These are phyloP conservation scores for Aspergillus sp. DNA, from an alignment of 2,329 filamentous ascomycete species.

Conservation along the genomic window DNA sequence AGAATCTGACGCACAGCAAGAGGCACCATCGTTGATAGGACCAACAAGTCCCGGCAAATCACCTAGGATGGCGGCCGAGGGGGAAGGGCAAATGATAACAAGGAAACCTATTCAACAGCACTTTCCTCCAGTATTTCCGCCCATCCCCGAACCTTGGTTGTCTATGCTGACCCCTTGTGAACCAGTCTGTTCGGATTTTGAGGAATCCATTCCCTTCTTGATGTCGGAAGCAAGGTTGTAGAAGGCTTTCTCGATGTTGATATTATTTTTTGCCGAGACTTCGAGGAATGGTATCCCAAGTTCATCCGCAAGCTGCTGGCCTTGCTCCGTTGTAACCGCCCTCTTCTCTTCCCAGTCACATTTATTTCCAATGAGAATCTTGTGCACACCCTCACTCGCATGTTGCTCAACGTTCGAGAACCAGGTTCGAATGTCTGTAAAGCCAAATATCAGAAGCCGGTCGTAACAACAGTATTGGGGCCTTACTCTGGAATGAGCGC, in stretches of 20 bases:
- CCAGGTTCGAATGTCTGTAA: constrained; percentile 94
- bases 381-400: constrained; percentile 98
- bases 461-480: not conserved
- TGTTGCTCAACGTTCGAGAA: constrained; percentile 99
- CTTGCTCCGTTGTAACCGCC: constrained; percentile 88
- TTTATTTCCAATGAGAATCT: constrained; percentile 99
- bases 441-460: constrained; percentile 19
- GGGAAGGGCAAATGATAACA: constrained; percentile 21
- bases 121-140: constrained; percentile 64
- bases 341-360: constrained; percentile 99
- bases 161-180: constrained; percentile 70
- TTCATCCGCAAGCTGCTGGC: constrained; percentile 91
- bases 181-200: constrained; percentile 71
- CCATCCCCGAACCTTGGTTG: constrained; percentile 58
- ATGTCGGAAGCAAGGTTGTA: constrained; percentile 94
- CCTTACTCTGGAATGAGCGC: constrained; percentile 90
- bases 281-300: constrained; percentile 98
- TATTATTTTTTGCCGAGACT: constrained; percentile 98
- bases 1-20: not conserved
- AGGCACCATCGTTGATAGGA: not conserved
- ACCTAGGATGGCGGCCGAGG: constrained; percentile 17
- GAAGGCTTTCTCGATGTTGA: constrained; percentile 99
- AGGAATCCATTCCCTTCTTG: constrained; percentile 97
- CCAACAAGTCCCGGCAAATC: not conserved
- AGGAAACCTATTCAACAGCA: constrained; percentile 67